Evolutionary conservation across 2,329 filamentous ascomycete species (phyloP), one percentile per base, ranked within the genome.

Genomic region (Coniochaeta pulveracea): DNA sequence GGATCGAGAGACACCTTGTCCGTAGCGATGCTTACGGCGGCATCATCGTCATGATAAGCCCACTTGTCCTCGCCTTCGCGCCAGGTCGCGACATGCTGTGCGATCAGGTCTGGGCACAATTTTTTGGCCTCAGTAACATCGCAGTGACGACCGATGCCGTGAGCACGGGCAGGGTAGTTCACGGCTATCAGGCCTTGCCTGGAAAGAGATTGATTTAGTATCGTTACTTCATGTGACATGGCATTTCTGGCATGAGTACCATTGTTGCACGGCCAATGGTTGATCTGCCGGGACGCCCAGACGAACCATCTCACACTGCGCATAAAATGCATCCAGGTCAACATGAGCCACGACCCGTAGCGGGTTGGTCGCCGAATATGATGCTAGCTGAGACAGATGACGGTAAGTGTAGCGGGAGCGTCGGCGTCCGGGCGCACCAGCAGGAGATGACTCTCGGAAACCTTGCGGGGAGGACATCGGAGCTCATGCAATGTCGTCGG

Each of bases 321-420:
- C 82, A 55, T 98, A 98, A 58, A 98, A 98, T 24, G 89, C 89
- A 70, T 98, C 91, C 38, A 98, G 76, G 49, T 98, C 91, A 41
- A 96, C 76, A 54, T 95, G 88, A 6, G 85, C 85, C 45, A 95
- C 76, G 18, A 93, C 82, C 28, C 91, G 78, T 22, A 98, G 66
- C 2, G 89, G 89, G 33, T 76, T 85, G 7, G 76, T 74, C 0
- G 78, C 66, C 21, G 74, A 76, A 43, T 72, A 85, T 8, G 76
- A 69, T 6, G 78, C 73, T 37, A 96, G 72, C 42, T 88, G 79
- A 21, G 74, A 67, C 11, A 96, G 69, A 34, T 96, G 79, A 39
- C 82, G 83, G 53, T 83, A 85, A 3, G 85, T 95, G 58, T 91
- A 96, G 37, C 69, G 72, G 11, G 88, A 95, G 28, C 60, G 61